phyloP scores from a whole-genome alignment of 805 yeast species.

The Lachancea thermotolerans region DNA sequence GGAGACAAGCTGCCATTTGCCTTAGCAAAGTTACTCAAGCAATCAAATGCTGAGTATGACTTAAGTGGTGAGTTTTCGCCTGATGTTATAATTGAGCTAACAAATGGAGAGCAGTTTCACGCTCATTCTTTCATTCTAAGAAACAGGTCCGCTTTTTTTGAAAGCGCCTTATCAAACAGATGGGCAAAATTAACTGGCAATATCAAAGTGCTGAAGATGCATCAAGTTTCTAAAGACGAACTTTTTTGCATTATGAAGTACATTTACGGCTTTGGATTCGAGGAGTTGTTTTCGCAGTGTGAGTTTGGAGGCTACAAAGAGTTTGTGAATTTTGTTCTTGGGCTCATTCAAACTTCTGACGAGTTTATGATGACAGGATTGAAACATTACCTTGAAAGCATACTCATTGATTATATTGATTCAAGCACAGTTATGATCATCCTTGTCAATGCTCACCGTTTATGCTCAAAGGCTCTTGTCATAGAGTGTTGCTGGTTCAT shows the following conservation, averaged over 20 bases:
- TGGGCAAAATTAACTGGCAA: slow-evolving; percentile 39
- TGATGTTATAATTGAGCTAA: slow-evolving; percentile 42
- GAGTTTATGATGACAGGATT: slow-evolving; percentile 54
- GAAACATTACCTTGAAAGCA: slow-evolving; percentile 54
- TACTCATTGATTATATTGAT: slow-evolving; percentile 47
- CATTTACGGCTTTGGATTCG: slow-evolving; percentile 43
- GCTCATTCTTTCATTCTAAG: slow-evolving; percentile 49
- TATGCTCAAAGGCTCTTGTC: slow-evolving; percentile 48
- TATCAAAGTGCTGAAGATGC: slow-evolving; percentile 35
- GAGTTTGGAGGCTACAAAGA: slow-evolving; percentile 12
- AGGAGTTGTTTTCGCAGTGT: slow-evolving; percentile 16
- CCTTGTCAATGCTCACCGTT: slow-evolving; percentile 45
- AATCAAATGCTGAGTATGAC: neutral
- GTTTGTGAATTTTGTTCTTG: slow-evolving; percentile 36
- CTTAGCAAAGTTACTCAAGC: neutral
- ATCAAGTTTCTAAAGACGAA: slow-evolving; percentile 32
- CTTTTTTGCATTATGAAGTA: slow-evolving; percentile 47
- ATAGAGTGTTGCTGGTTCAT: slow-evolving; percentile 62
- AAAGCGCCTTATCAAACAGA: slow-evolving; percentile 44
- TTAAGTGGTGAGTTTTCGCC: slow-evolving; percentile 1
- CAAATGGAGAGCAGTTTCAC: slow-evolving; percentile 37
- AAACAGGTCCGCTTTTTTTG: slow-evolving; percentile 57
- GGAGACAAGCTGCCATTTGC: slow-evolving; percentile 1
- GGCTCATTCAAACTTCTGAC: slow-evolving; percentile 54
- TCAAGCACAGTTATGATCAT: slow-evolving; percentile 56